A percentile compares a stretch with the other conserved stretches of the same genome.
These are phyloP conservation scores for Entonaema liquescens DNA, from an alignment of 495 filamentous ascomycete genomes.

Conservation along the genomic window DNA sequence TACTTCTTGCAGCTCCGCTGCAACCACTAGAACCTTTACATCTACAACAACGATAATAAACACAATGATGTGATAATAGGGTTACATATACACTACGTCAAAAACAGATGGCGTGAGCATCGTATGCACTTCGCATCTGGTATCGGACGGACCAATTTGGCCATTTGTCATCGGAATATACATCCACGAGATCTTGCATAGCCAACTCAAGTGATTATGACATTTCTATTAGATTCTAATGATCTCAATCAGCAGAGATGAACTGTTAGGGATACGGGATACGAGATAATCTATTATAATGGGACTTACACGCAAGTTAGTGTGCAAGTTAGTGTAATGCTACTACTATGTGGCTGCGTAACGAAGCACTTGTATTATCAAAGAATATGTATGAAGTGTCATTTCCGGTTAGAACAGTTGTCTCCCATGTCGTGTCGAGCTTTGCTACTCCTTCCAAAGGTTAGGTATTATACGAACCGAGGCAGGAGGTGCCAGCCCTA, in stretches of 20 bases:
- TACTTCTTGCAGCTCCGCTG: too few species aligned
- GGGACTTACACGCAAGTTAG: neutral
- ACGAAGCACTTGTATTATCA: neutral
- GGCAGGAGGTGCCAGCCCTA: constrained; percentile 17
- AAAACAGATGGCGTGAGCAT: neutral
- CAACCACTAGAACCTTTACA: too few species aligned
- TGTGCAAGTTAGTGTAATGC: neutral
- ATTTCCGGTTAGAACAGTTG: neutral
- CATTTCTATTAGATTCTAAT: constrained; percentile 20
- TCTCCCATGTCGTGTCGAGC: neutral
- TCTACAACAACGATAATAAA: too few species aligned
- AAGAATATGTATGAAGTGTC: neutral
- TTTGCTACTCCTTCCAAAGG: too few species aligned
- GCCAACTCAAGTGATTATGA: neutral
- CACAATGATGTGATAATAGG: too few species aligned
- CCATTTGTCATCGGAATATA: neutral
- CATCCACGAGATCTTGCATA: neutral
- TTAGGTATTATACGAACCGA: constrained; percentile 1
- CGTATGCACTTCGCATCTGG: neutral
- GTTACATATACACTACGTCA: too few species aligned
- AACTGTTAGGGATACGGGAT: neutral
- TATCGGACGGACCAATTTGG: neutral
- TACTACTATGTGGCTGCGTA: neutral
- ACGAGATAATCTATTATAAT: constrained; percentile 7
- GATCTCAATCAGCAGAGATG: constrained; percentile 21